Evolutionary conservation across 805 yeast genomes (phyloP), one percentile per base, ranked within the genome.

Genomic region (Saccharomycopsis microspora): DNA sequence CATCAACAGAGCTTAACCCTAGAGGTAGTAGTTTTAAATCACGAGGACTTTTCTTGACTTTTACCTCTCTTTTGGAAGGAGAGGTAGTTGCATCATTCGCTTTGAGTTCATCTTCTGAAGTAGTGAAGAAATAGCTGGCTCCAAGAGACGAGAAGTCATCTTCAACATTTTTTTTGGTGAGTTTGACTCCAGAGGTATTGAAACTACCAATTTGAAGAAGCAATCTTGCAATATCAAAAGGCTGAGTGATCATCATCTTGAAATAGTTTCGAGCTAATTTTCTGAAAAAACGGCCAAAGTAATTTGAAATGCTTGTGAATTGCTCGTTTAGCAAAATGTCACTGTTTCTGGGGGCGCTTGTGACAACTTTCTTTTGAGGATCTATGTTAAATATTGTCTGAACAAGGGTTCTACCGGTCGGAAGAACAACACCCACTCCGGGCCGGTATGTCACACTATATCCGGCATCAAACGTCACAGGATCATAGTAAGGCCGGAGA

Each of bases 191-290:
- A 28, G 36, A 5, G 3, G 46, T 62, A 28, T 60, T 59, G 59
- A 82, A 80, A 33, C 73, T 75, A 3, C 95, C 95, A 9, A 85
- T 82, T 62, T 93, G 97, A 48, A 88, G 64, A 31, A 89, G 68
- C 54, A 86, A 70, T 47, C 90, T 71, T 4, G 85, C 76, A 11
- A 85, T 82, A 56, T 90, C 97, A 62, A 89, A 81, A 1, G 98
- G 97, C 63, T 93, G 97, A 19, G 85, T 75, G 5, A 85, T 60
- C 33, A 87, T 62, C 41, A 81, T 77, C 51, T 78, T 79, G 47
- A 78, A 62, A 65, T 93, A 90, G 54, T 80, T 82, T 54, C 77
- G 76, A 44, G 80, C 57, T 52, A 86, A 77, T 41, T 83, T 77
- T 59, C 73, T 69, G 29, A 78, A 63, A 50, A 87, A 68, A 39